A percentile compares a stretch with the other conserved stretches of the same genome.
Conservation (phyloP, 441 rosid genomes). For the Theobroma grandiflorum region DNA sequence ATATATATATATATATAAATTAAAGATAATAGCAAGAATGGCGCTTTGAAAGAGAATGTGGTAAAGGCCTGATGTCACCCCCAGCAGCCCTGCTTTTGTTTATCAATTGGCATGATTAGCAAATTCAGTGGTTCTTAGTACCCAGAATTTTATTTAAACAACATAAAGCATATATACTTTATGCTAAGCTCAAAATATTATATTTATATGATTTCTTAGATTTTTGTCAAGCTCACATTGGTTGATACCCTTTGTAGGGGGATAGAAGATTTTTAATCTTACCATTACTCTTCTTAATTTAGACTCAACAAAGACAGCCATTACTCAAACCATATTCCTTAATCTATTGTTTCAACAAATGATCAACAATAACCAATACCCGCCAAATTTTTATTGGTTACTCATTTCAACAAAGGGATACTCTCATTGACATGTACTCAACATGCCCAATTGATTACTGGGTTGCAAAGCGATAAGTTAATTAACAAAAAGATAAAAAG, state of each 20-base stretch:
- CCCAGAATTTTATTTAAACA: conserved; percentile 23
- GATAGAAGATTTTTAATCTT: neutral
- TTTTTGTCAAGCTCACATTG: conserved; percentile 25
- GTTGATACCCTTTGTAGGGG: conserved; percentile 12
- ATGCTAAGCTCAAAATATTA: neutral
- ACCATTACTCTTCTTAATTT: conserved; percentile 15
- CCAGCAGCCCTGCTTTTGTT: neutral
- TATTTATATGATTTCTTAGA: neutral
- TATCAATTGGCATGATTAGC: neutral
- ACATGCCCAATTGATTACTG: neutral
- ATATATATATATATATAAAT: neutral
- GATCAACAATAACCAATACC: neutral
- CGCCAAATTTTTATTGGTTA: neutral
- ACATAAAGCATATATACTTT: conserved; percentile 25
- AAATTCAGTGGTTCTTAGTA: conserved; percentile 21
- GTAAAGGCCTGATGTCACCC: neutral
- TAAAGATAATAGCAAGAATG: conserved; percentile 1
- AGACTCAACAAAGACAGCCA: conserved; percentile 23
- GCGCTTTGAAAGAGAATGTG: neutral
- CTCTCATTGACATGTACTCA: too few species aligned
- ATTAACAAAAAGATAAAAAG: too few species aligned
- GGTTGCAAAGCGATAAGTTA: too few species aligned
- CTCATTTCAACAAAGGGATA: neutral
- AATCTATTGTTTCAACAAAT: neutral
- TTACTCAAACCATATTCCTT: conserved; percentile 12